These are phyloP conservation scores for Penicillium roqueforti DNA, from an alignment of 495 filamentous ascomycete species.

Conservation along the genomic window DNA sequence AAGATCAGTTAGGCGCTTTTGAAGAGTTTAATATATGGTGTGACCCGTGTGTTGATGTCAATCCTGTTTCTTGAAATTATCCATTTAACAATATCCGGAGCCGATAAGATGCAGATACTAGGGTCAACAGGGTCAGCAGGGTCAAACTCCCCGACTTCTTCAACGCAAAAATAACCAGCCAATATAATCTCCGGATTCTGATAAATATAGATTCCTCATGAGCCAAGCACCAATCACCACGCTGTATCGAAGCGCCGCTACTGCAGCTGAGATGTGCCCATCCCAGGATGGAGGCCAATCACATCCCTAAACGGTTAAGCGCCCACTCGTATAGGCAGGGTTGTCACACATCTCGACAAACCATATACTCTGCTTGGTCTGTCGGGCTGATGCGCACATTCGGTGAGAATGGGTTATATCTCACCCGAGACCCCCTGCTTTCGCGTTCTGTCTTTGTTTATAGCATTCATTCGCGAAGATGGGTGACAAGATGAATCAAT, in stretches of 20 bases:
- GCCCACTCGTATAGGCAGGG: constrained; percentile 25
- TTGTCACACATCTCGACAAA: constrained; percentile 18
- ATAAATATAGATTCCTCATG: constrained; percentile 6
- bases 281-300: constrained; percentile 22
- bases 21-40: not conserved
- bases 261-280: constrained; percentile 17
- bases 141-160: constrained; percentile 3
- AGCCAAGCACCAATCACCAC: constrained; percentile 14
- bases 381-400: not conserved
- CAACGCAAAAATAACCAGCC: not conserved
- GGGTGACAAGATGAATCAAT: constrained; percentile 35
- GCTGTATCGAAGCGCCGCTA: constrained; percentile 15
- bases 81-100: not conserved
- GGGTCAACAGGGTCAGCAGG: not conserved
- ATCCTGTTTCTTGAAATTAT: not conserved
- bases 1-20: not conserved
- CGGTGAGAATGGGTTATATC: constrained; percentile 22
- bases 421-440: constrained; percentile 18
- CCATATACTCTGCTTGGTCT: constrained; percentile 8
- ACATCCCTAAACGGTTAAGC: constrained; percentile 18
- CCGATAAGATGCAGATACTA: not conserved
- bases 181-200: not conserved
- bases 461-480: not conserved
- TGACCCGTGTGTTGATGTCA: not conserved
- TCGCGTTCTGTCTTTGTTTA: constrained; percentile 6